Conservation (phyloP, 1,284 basidiomycete species). For the Cryptococcus sp. region DNA sequence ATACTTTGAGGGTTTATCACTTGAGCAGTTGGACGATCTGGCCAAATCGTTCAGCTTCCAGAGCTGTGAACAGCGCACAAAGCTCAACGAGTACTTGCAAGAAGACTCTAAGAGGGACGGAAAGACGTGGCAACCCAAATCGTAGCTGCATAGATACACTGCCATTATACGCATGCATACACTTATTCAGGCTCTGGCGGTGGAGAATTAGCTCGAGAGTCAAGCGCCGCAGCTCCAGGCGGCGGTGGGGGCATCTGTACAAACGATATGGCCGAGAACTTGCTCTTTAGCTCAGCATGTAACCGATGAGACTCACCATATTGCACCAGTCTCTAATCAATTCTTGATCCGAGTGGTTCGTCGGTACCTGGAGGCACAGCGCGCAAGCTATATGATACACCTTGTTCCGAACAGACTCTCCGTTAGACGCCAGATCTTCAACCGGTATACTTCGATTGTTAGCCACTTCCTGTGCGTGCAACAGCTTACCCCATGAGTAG, state of each 20-base stretch:
- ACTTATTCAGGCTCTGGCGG: constrained; percentile 10
- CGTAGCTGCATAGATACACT: too few species aligned
- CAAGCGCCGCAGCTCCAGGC: constrained; percentile 26
- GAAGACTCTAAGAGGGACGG: background rate
- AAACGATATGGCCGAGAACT: constrained; percentile 51
- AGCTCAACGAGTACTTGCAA: background rate
- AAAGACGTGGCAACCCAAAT: too few species aligned
- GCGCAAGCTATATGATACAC: constrained; percentile 52
- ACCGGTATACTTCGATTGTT: constrained; percentile 35
- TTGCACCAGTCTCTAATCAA: constrained; percentile 53
- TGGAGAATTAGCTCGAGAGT: constrained; percentile 32
- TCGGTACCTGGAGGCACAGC: constrained; percentile 37
- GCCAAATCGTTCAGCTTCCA: background rate
- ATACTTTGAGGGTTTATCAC: background rate
- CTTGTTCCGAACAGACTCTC: constrained; percentile 51
- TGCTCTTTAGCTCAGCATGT: constrained; percentile 11
- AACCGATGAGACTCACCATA: constrained; percentile 36
- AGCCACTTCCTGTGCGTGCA: background rate
- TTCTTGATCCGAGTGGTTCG: constrained; percentile 39
- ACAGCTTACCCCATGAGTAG: constrained; percentile 43
- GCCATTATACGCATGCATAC: too few species aligned
- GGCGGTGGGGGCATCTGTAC: constrained; percentile 52
- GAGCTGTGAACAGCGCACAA: background rate
- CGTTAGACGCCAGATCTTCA: constrained; percentile 52
- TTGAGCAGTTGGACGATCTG: background rate